These are phyloP conservation scores for Bassia scoparia DNA, from an alignment of 148 eudicot genomes.

Conservation along the genomic window DNA sequence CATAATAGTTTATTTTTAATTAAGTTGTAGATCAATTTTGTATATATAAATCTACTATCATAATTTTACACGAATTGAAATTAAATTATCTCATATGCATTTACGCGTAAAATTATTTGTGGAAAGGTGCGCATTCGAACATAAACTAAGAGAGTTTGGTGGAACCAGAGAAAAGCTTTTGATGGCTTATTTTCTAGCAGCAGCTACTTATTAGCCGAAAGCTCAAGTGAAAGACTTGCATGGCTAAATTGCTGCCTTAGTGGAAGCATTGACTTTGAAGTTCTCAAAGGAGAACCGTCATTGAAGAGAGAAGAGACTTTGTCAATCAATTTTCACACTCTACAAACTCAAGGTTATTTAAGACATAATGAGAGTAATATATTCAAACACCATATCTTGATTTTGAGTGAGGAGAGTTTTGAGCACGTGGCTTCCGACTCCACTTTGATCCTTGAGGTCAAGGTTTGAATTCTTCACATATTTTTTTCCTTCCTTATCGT, in stretches of 20 bases:
- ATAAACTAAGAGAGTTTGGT: constrained; percentile 40
- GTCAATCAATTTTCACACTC: constrained; percentile 38
- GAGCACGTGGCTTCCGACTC: too few relatives aligned
- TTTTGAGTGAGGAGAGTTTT: too few relatives aligned
- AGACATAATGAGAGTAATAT: constrained; percentile 32
- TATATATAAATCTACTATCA: too few relatives aligned
- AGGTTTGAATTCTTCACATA: too few relatives aligned
- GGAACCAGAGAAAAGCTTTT: constrained; percentile 47
- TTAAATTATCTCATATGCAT: too few relatives aligned
- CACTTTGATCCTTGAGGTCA: too few relatives aligned
- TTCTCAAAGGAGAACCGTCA: constrained; percentile 24
- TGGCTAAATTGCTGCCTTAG: constrained; percentile 66
- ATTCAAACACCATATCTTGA: not conserved
- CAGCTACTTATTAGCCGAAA: constrained; percentile 75
- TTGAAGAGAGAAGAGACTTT: constrained; percentile 37
- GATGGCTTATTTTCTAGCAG: constrained; percentile 49
- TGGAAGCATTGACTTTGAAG: constrained; percentile 47
- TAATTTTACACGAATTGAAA: too few relatives aligned
- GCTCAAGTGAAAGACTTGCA: constrained; percentile 53
- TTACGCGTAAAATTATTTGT: too few relatives aligned
- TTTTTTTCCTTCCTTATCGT: too few relatives aligned
- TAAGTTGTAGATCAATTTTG: too few relatives aligned
- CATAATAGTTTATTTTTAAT: too few relatives aligned
- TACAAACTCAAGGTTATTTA: constrained; percentile 16
- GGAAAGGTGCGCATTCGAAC: constrained; percentile 57